phyloP scores from a whole-genome alignment of 169 alveolate species.

The Babesia caballi region DNA sequence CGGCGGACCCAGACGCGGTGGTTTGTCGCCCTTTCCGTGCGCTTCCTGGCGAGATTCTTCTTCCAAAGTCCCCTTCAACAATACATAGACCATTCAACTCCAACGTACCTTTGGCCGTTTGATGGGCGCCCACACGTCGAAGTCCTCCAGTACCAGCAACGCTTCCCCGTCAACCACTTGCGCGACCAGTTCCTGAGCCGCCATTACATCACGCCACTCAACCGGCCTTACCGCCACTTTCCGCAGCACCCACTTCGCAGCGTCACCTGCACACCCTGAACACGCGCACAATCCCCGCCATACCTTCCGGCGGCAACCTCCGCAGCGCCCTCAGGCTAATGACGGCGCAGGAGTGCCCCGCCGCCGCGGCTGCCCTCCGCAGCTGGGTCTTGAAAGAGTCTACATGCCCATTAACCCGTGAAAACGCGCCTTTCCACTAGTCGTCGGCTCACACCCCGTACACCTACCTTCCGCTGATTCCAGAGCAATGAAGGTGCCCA shows the following conservation, averaged over 20 bases:
- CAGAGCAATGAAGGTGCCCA: constrained; percentile 32
- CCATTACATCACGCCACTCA: not conserved
- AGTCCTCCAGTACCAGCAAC: constrained; percentile 2
- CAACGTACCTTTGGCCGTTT: not conserved
- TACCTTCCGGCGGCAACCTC: constrained; percentile 21
- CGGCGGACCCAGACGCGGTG: not conserved
- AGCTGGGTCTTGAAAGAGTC: not conserved
- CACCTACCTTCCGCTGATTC: constrained; percentile 29
- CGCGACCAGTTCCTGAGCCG: not conserved
- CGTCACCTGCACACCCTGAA: not conserved
- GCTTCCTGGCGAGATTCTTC: not conserved
- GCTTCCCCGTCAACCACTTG: not conserved
- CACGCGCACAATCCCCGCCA: not conserved
- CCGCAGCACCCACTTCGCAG: not conserved
- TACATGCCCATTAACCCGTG: not conserved
- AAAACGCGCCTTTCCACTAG: too few species aligned
- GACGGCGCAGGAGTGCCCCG: constrained; percentile 3
- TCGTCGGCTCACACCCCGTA: not conserved
- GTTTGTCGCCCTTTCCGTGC: not conserved
- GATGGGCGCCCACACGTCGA: constrained; percentile 26
- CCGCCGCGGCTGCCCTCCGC: not conserved
- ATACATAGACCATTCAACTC: too few species aligned
- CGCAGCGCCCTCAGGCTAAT: constrained; percentile 23
- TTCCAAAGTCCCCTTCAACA: not conserved
- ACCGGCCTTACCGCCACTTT: not conserved